A percentile compares a stretch with the other conserved stretches of the same genome.
Conservation (phyloP, 192 early-diverging fungal genomes). For the Umbelopsis isabellina region DNA sequence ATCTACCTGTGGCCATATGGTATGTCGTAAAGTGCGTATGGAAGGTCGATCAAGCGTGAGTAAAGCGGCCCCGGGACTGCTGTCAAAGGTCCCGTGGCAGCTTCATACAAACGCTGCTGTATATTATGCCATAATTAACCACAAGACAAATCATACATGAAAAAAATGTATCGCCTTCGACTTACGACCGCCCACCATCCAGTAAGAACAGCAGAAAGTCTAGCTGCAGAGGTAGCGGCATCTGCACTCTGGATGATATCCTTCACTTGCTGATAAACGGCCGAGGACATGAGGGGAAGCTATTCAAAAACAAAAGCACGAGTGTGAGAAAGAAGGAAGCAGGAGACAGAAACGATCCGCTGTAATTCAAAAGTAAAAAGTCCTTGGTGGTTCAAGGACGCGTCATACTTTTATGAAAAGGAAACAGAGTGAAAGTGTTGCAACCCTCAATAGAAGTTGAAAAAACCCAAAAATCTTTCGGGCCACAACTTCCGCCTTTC, state of each 20-base stretch:
- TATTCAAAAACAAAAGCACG: not conserved
- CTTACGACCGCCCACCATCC: conserved; percentile 17
- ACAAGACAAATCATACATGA: no score
- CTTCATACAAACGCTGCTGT: conserved; percentile 3
- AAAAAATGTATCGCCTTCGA: no score
- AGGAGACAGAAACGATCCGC: no score
- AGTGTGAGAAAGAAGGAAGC: not conserved
- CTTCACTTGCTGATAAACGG: not conserved
- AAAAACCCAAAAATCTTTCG: no score
- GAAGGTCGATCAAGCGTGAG: not conserved
- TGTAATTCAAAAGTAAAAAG: no score
- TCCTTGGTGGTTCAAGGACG: no score
- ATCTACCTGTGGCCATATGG: conserved; percentile 15
- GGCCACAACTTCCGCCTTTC: no score
- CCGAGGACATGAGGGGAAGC: not conserved
- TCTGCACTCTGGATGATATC: not conserved
- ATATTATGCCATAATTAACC: no score
- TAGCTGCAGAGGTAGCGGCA: not conserved
- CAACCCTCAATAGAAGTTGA: no score
- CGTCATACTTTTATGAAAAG: no score
- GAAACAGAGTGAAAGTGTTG: no score
- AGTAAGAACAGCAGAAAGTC: not conserved
- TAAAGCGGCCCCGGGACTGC: not conserved
- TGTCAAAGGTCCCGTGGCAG: conserved; percentile 5
- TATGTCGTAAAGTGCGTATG: not conserved